A percentile compares a stretch with the other conserved stretches of the same genome.
Conservation (phyloP, 177 flowering plant species). For the Vitis hybrid region DNA sequence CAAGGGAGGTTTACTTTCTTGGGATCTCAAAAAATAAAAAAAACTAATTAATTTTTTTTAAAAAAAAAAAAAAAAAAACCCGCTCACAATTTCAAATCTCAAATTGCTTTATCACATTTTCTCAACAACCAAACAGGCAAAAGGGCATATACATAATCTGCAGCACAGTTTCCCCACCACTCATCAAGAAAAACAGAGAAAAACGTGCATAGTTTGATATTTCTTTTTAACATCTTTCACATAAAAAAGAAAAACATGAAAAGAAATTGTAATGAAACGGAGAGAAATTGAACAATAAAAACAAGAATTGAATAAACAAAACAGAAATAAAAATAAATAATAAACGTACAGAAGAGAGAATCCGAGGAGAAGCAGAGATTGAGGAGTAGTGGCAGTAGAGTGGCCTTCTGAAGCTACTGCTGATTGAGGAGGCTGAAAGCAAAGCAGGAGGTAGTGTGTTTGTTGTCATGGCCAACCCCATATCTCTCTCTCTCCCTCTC, state of each 20-base stretch:
- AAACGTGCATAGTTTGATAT: too few species aligned
- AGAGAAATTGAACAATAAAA: not conserved
- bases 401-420: constrained; percentile 2
- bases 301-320: not conserved
- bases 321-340: not conserved
- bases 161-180: too few species aligned
- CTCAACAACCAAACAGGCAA: too few species aligned
- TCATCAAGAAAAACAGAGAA: too few species aligned
- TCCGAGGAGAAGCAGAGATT: constrained; percentile 1
- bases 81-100: too few species aligned
- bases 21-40: too few species aligned
- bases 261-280: not conserved
- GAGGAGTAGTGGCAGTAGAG: constrained; percentile 1
- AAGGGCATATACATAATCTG: too few species aligned
- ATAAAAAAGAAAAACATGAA: not conserved
- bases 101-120: too few species aligned
- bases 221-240: too few species aligned
- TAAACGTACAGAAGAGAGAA: not conserved
- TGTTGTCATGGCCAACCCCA: constrained; percentile 11
- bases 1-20: too few species aligned
- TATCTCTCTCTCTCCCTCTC: not conserved
- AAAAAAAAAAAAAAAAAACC: not conserved
- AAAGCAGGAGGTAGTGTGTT: not conserved
- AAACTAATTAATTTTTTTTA: too few species aligned
- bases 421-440: not conserved